phyloP scores from a whole-genome alignment of 108 stramenopile species.

The Seminavis robusta region DNA sequence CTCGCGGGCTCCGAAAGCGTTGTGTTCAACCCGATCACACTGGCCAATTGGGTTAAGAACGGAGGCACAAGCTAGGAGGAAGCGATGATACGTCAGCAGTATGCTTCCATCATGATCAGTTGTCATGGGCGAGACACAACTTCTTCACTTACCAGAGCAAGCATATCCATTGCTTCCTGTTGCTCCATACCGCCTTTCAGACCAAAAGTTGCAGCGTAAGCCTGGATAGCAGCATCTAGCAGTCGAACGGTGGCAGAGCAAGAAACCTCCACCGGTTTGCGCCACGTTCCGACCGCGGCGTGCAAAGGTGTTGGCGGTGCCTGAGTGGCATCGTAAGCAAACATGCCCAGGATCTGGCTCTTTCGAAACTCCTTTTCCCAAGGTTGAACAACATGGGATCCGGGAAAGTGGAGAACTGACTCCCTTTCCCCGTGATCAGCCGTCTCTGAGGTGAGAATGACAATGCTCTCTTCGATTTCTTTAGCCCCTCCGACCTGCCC shows the following conservation, averaged over 20 bases:
- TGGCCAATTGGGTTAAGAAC: constrained; percentile 16
- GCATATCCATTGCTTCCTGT: constrained; percentile 59
- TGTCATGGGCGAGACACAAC: constrained; percentile 24
- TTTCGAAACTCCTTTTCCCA: constrained; percentile 14
- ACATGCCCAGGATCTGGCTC: constrained; percentile 58
- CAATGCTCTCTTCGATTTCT: constrained; percentile 56
- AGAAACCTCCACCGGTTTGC: constrained; percentile 63
- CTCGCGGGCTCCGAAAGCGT: constrained; percentile 41
- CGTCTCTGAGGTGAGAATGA: constrained; percentile 43
- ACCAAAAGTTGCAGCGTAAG: constrained; percentile 83
- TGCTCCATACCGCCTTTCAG: constrained; percentile 78
- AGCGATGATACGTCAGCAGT: constrained; percentile 11
- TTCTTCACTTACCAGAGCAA: no score
- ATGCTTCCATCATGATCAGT: constrained; percentile 17
- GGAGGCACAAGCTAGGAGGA: constrained; percentile 11
- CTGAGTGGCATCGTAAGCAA: constrained; percentile 26
- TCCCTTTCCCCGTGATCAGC: constrained; percentile 71
- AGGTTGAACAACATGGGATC: no score
- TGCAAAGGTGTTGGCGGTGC: constrained; percentile 74
- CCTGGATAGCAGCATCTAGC: constrained; percentile 77
- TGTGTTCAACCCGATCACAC: constrained; percentile 23
- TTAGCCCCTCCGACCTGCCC: constrained; percentile 63
- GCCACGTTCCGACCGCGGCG: constrained; percentile 83
- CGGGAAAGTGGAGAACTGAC: constrained; percentile 46
- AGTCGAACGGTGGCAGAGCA: constrained; percentile 68